phyloP scores from a whole-genome alignment of 1,284 basidiomycete species.

The Anthracocystis panici-leucophaei region DNA sequence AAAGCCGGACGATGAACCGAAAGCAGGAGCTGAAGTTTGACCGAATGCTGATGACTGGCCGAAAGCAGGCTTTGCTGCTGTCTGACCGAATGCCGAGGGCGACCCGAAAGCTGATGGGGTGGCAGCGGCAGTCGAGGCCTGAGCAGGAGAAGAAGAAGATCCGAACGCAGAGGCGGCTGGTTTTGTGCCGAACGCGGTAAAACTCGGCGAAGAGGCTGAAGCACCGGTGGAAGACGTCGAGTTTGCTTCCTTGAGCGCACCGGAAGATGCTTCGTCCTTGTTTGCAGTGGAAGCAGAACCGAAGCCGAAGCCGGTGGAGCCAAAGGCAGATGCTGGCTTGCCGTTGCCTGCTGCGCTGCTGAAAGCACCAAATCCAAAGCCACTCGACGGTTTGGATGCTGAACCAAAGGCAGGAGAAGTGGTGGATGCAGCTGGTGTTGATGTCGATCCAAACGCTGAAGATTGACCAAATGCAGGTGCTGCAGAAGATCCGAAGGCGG shows the following conservation, averaged over 20 bases:
- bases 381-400: conserved; percentile 33
- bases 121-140: conserved; percentile 2
- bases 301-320: conserved; percentile 48
- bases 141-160: conserved; percentile 20
- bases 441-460: conserved; percentile 38
- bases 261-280: conserved; percentile 29
- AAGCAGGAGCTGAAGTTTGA: conserved; percentile 45
- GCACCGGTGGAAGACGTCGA: conserved; percentile 14
- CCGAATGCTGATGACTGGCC: conserved; percentile 53
- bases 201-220: conserved; percentile 9
- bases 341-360: conserved; percentile 32
- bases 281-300: conserved; percentile 24
- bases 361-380: conserved; percentile 51
- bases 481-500: conserved; percentile 55
- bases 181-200: conserved; percentile 29
- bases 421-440: conserved; percentile 6
- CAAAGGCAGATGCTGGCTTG: conserved; percentile 40
- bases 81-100: conserved; percentile 69
- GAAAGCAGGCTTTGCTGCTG: conserved; percentile 47
- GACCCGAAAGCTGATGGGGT: conserved; percentile 63
- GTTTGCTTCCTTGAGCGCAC: conserved; percentile 30
- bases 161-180: conserved; percentile 30
- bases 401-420: conserved; percentile 38
- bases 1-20: conserved; percentile 63
- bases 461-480: conserved; percentile 45